phyloP scores from a whole-genome alignment of 208 protist species.

The Acanthamoeba royreba region DNA sequence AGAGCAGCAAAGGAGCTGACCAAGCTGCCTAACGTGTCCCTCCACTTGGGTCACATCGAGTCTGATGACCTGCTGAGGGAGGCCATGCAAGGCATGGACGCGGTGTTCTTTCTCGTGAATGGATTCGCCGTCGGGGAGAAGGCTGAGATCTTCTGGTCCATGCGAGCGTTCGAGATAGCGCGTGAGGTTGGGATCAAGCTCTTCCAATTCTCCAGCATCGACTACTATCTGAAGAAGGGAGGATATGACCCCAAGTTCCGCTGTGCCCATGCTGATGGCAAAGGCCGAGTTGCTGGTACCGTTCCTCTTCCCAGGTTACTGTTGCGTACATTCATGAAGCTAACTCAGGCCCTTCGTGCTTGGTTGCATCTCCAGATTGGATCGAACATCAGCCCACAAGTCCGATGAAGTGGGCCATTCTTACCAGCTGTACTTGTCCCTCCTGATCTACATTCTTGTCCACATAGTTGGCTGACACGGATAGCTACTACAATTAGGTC shows the following conservation, averaged over 20 bases:
- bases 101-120: background rate
- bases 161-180: background rate
- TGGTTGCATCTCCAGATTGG: too few species aligned
- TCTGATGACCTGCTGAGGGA: background rate
- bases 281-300: background rate
- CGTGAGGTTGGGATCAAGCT: background rate
- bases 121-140: slow-evolving; percentile 3
- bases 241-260: background rate
- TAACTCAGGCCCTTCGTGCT: too few species aligned
- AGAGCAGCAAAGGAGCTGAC: background rate
- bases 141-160: background rate
- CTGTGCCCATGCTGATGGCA: background rate
- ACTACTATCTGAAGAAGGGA: background rate
- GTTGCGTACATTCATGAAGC: too few species aligned
- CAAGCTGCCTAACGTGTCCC: background rate
- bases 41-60: background rate
- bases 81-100: slow-evolving; percentile 22
- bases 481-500: too few species aligned
- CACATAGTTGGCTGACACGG: background rate
- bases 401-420: background rate
- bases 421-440: background rate
- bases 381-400: background rate
- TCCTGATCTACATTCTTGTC: background rate
- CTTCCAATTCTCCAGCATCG: background rate
- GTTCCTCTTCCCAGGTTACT: too few species aligned